phyloP scores from a whole-genome alignment of 441 rosid genomes.

The Gossypium laxum region DNA sequence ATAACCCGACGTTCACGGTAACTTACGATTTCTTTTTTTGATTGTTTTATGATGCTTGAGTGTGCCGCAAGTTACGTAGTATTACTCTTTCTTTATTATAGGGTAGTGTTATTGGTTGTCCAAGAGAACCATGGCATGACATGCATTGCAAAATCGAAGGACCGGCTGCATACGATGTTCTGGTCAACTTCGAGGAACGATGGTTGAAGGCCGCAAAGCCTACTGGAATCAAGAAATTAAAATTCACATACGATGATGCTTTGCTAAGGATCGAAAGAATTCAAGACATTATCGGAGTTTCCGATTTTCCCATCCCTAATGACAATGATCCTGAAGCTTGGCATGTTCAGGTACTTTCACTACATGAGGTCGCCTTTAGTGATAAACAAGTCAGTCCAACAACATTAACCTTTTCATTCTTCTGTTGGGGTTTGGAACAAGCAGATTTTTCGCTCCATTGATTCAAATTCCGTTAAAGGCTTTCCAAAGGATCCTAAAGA shows the following conservation, averaged over 20 bases:
- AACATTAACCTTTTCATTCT: background rate
- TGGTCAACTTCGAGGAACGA: constrained; percentile 84
- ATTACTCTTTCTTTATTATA: constrained; percentile 18
- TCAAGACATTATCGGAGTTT: constrained; percentile 60
- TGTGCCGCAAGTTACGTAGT: background rate
- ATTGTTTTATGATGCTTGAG: background rate
- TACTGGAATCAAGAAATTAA: constrained; percentile 44
- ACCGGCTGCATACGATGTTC: constrained; percentile 93
- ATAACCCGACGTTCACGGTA: constrained; percentile 84
- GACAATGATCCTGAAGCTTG: constrained; percentile 66
- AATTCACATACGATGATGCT: constrained; percentile 61
- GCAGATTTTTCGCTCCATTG: constrained; percentile 94
- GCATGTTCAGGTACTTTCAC: constrained; percentile 78
- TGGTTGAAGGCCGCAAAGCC: constrained; percentile 83
- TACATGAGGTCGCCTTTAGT: background rate
- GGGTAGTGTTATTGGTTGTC: constrained; percentile 58
- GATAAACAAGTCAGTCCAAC: background rate
- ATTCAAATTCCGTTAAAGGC: constrained; percentile 78
- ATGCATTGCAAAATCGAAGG: constrained; percentile 84
- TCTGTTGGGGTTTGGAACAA: constrained; percentile 12
- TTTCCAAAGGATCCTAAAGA: constrained; percentile 87
- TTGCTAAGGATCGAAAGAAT: constrained; percentile 70
- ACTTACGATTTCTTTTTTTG: constrained; percentile 8
- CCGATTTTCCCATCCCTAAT: constrained; percentile 38
- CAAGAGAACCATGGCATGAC: constrained; percentile 98